Base-by-base conservation (phyloP, 2,329 filamentous ascomycete species). In the Pseudogymnoascus sp. region DNA sequence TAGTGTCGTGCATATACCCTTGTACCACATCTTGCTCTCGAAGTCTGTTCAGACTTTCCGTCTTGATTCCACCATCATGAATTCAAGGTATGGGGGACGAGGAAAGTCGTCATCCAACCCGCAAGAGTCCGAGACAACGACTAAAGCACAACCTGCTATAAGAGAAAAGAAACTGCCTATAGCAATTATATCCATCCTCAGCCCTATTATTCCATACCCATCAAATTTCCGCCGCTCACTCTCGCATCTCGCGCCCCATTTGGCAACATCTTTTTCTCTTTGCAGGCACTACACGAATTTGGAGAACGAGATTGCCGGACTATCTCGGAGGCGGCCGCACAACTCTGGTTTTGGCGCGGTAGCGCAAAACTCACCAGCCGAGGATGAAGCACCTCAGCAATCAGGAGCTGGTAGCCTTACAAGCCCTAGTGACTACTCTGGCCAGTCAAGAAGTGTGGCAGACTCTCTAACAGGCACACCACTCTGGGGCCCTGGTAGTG, bases 181-280 rank as follows among this genome's bases (percentile, higher is more conserved):
- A 69, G 95, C 93, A 7, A 91, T 99, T 62, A 77, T 99, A 11
- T 97, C 95, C 0, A 86, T 97, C 29, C 76, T 97, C 35, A 93
- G 90, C 64, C 85, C 91, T 2, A 84, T 92, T 13, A 93, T 96
- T 59, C 93, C 95, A 0, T 99, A 96, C 72, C 93, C 93, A 19
- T 84, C 88, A 2, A 96, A 91, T 68, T 79, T 97, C 14, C 85
- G 90, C 59, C 86, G 90, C 69, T 96, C 93, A 0, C 78, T 97
- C n/a, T 86, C 90, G 66, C 83, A 91, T 65, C 81, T 99, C 7
- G 90, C 90, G 53, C 91, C 93, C 4, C 92, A 97, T 73, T 81
- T 97, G 64, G 95, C 95, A 1, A 95, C 91, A 1, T 93, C 93
- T 0, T 96, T 96, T 72, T 93, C 90, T 5, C 83, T 96, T 35